Conservation (phyloP, 164 flowering plant species). For the Magnolia changhungtana region DNA sequence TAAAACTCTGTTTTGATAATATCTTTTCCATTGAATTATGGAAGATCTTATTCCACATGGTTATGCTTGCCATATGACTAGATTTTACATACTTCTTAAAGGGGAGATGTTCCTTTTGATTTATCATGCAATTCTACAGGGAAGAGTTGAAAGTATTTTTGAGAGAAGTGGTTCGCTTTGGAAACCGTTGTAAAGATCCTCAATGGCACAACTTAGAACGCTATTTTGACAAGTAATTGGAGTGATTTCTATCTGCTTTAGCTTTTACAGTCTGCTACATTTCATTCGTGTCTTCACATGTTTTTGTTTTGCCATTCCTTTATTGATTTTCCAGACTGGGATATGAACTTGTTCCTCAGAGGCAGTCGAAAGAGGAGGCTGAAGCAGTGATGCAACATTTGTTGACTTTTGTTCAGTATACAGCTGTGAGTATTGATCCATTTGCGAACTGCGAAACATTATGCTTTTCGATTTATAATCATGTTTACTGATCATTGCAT, state of each 20-base stretch:
- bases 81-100: neutral
- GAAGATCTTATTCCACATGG: no score
- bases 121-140: slow-evolving; percentile 34
- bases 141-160: slow-evolving; percentile 76
- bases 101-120: neutral
- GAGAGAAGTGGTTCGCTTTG: slow-evolving; percentile 87
- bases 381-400: slow-evolving; percentile 63
- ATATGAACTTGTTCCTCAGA: slow-evolving; percentile 53
- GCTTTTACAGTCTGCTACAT: slow-evolving; percentile 3
- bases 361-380: slow-evolving; percentile 67
- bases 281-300: neutral
- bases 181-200: slow-evolving; percentile 94
- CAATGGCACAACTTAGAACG: slow-evolving; percentile 91
- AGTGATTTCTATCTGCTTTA: slow-evolving; percentile 4
- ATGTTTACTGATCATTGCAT: neutral
- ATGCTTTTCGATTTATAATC: neutral
- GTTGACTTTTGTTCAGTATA: slow-evolving; percentile 67
- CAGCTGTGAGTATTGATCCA: slow-evolving; percentile 64
- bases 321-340: slow-evolving; percentile 44
- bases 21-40: no score
- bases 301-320: neutral
- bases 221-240: slow-evolving; percentile 71
- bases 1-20: no score
- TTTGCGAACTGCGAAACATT: neutral
- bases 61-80: neutral